A percentile compares a stretch with the other conserved stretches of the same genome.
Evolutionary conservation across 2,329 filamentous ascomycete genomes (phyloP).

Genomic region (Talaromyces sp.): DNA sequence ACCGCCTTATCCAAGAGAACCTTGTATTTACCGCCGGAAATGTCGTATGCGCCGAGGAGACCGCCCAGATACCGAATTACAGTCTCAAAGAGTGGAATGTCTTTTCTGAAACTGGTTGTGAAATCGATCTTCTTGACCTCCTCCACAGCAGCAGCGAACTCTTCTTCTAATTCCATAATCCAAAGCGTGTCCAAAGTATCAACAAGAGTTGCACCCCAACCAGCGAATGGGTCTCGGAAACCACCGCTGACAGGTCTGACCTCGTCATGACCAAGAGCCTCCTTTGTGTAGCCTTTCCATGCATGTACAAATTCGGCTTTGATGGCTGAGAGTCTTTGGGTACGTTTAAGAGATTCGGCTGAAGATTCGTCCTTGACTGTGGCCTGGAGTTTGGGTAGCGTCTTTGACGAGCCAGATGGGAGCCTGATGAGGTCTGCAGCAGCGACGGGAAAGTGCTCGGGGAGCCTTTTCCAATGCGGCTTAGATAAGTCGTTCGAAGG

Average conservation of each 20-base stretch:
- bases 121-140: conserved; percentile 75
- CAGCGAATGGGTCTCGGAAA: conserved; percentile 77
- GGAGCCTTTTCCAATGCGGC: conserved; percentile 68
- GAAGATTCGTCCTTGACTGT: conserved; percentile 62
- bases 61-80: conserved; percentile 89
- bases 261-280: conserved; percentile 85
- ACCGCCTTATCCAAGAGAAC: conserved; percentile 72
- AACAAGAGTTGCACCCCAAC: conserved; percentile 83
- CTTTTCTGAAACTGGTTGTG: conserved; percentile 60
- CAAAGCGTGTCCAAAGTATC: conserved; percentile 79
- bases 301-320: conserved; percentile 70
- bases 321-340: conserved; percentile 62
- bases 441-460: conserved; percentile 73
- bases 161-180: conserved; percentile 75
- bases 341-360: conserved; percentile 57
- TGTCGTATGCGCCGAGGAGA: conserved; percentile 78
- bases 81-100: conserved; percentile 90
- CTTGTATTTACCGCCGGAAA: conserved; percentile 66
- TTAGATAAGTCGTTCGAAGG: conserved; percentile 22
- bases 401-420: conserved; percentile 65
- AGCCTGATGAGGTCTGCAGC: conserved; percentile 67
- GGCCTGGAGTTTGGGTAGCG: conserved; percentile 73
- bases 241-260: conserved; percentile 66
- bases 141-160: conserved; percentile 73
- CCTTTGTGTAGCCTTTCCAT: conserved; percentile 75